Conservation (phyloP, 2,329 filamentous ascomycete genomes). For the Fusarium sulawesiense region DNA sequence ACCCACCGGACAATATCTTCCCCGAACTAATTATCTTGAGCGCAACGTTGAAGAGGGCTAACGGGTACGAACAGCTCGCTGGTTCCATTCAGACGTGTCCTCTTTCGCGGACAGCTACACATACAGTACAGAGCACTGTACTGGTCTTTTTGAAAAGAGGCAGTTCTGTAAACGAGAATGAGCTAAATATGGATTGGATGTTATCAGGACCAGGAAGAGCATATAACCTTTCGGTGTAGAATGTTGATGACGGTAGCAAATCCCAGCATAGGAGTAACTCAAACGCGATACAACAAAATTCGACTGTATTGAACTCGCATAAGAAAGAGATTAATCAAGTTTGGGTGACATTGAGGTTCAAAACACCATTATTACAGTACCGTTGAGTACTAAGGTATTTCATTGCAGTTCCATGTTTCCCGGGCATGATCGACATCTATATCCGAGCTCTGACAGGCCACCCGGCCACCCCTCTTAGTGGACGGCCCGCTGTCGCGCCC, state of each 20-base stretch:
- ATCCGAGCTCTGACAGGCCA: constrained; percentile 12
- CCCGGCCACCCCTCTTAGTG: constrained; percentile 20
- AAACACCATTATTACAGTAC: neutral
- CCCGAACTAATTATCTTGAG: neutral
- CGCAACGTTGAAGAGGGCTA: neutral
- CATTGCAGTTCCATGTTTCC: neutral
- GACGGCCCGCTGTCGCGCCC: constrained; percentile 20
- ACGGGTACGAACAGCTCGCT: neutral
- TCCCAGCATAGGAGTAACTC: neutral
- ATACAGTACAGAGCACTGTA: neutral
- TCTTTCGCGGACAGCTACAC: neutral
- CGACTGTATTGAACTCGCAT: no score
- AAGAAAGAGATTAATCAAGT: neutral
- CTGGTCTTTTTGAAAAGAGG: neutral
- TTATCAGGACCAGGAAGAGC: neutral
- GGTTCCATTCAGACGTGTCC: neutral
- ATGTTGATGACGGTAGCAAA: neutral
- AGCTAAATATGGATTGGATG: neutral
- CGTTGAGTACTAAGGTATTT: neutral
- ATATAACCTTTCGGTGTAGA: neutral
- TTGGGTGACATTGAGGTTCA: neutral
- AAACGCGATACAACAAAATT: neutral
- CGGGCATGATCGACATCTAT: neutral
- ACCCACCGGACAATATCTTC: constrained; percentile 9
- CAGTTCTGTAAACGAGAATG: neutral